Conservation (phyloP, 345 rosid genomes). For the Nephelium lappaceum region DNA sequence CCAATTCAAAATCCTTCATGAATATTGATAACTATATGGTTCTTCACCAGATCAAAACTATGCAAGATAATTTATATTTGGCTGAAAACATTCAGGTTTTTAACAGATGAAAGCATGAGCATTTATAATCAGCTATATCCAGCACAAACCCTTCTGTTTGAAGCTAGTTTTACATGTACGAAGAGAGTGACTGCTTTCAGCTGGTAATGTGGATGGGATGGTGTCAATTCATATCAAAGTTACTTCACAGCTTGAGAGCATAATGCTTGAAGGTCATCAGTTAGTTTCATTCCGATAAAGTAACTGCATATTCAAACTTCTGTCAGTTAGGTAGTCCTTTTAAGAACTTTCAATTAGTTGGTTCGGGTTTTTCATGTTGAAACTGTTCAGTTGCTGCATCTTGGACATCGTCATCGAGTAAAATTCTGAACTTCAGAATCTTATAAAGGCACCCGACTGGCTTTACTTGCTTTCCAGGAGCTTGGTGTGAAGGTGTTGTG, state of each 20-base stretch:
- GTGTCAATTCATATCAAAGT: neutral
- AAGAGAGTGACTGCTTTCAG: neutral
- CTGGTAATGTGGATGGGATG: neutral
- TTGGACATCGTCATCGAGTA: constrained; percentile 37
- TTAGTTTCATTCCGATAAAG: neutral
- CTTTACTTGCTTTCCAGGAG: constrained; percentile 47
- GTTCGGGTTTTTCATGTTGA: constrained; percentile 28
- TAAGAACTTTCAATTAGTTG: neutral
- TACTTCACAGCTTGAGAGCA: neutral
- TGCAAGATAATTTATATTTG: neutral
- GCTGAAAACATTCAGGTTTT: neutral
- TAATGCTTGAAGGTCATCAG: neutral
- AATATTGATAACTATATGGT: neutral
- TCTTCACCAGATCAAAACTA: neutral
- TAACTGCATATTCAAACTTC: neutral
- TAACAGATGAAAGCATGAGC: neutral
- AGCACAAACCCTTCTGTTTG: neutral
- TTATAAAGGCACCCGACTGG: constrained; percentile 58
- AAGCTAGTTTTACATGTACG: neutral
- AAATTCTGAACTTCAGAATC: constrained; percentile 56
- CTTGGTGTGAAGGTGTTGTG: constrained; percentile 44
- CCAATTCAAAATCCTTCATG: no score
- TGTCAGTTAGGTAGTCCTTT: neutral
- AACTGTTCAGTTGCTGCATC: constrained; percentile 23
- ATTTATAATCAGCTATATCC: neutral